Conservation (phyloP, 2,329 filamentous ascomycete species). For the Colletotrichum sp. region DNA sequence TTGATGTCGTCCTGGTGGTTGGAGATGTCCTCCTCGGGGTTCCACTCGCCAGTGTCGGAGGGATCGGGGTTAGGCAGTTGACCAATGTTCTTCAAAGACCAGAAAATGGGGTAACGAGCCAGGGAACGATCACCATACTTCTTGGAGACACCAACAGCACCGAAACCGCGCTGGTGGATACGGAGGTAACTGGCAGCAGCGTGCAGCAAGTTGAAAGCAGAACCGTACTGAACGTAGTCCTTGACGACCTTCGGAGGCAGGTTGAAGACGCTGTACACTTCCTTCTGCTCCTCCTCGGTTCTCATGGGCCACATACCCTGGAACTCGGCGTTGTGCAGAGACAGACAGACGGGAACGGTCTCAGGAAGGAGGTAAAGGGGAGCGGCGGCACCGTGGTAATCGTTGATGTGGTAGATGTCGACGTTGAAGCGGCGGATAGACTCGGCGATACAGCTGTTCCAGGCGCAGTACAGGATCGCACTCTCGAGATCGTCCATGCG, state of each 20-base stretch:
- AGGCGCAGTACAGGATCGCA: slow-evolving; percentile 72
- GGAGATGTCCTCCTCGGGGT: slow-evolving; percentile 49
- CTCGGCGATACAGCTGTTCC: slow-evolving; percentile 74
- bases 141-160: slow-evolving; percentile 70
- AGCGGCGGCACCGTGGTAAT: slow-evolving; percentile 68
- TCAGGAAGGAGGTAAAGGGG: slow-evolving; percentile 69
- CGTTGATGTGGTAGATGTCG: slow-evolving; percentile 71
- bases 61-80: slow-evolving; percentile 71
- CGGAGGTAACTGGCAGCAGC: slow-evolving; percentile 71
- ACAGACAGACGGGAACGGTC: slow-evolving; percentile 66
- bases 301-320: slow-evolving; percentile 74
- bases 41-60: slow-evolving; percentile 67
- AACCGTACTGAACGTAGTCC: slow-evolving; percentile 70
- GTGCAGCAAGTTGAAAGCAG: slow-evolving; percentile 73
- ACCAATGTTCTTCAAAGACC: slow-evolving; percentile 68
- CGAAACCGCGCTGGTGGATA: slow-evolving; percentile 71
- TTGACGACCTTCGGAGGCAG: slow-evolving; percentile 60
- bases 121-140: slow-evolving; percentile 73
- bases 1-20: slow-evolving; percentile 49
- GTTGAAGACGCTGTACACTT: slow-evolving; percentile 71
- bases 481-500: slow-evolving; percentile 74
- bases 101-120: slow-evolving; percentile 73
- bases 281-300: slow-evolving; percentile 62
- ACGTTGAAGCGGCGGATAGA: slow-evolving; percentile 66
- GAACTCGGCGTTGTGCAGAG: slow-evolving; percentile 73